Conservation (phyloP, 2,329 filamentous ascomycete genomes). For the Aphanoascus verrucosus region DNA sequence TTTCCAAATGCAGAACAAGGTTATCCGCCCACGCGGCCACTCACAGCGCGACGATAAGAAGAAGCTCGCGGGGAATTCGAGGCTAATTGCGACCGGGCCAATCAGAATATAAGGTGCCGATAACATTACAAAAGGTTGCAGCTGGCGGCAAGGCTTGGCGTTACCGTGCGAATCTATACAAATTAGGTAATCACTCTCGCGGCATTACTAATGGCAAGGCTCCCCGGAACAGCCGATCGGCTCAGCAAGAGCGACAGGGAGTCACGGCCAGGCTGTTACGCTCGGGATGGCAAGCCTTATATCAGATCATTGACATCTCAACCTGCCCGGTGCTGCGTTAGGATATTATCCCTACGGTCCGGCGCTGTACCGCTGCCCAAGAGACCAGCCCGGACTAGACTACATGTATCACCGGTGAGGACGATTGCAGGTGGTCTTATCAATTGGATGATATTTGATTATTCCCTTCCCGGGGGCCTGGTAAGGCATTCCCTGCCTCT, state of each 20-base stretch:
- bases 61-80: slow-evolving; percentile 6
- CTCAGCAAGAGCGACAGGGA: not conserved
- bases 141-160: slow-evolving; percentile 6
- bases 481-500: not conserved
- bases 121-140: slow-evolving; percentile 7
- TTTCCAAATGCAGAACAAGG: slow-evolving; percentile 6
- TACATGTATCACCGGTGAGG: not conserved
- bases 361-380: slow-evolving; percentile 7
- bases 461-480: not conserved
- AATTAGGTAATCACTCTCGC: not conserved
- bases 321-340: not conserved
- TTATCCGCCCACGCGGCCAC: not conserved
- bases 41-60: not conserved
- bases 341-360: not conserved
- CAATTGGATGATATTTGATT: slow-evolving; percentile 1
- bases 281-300: not conserved
- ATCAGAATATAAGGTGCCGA: not conserved
- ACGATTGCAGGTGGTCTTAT: not conserved
- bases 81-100: not conserved
- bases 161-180: not conserved
- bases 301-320: not conserved
- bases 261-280: not conserved
- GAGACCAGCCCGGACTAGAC: not conserved
- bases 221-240: not conserved
- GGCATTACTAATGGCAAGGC: not conserved